phyloP scores from a whole-genome alignment of 2,329 filamentous ascomycete genomes.

The Colletotrichum abscissum region DNA sequence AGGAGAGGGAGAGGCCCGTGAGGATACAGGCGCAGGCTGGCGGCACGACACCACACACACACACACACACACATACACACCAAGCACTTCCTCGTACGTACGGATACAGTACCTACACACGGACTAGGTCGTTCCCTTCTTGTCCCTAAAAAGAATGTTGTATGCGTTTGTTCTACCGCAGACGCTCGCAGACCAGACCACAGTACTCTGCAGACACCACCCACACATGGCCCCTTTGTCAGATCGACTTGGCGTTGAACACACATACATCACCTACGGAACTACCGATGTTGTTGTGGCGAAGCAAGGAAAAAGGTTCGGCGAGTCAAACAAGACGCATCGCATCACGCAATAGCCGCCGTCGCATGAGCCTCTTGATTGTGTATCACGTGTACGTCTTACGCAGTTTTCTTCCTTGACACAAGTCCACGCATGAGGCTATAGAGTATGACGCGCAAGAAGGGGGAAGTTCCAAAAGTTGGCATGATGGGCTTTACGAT shows the following conservation, averaged over 20 bases:
- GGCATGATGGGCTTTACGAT: not conserved
- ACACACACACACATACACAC: not conserved
- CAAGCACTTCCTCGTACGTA: not conserved
- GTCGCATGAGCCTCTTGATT: not conserved
- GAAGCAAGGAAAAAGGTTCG: not conserved
- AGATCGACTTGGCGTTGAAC: not conserved
- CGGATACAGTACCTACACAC: not conserved
- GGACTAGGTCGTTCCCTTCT: not conserved
- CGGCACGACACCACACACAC: too few relatives aligned
- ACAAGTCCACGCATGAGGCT: not conserved
- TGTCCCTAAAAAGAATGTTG: slow-evolving; percentile 10
- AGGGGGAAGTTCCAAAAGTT: not conserved
- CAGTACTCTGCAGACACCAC: not conserved
- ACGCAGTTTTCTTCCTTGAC: not conserved
- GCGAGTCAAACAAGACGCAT: not conserved
- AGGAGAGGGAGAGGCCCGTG: not conserved
- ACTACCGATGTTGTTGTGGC: not conserved
- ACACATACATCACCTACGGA: not conserved
- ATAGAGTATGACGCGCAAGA: not conserved
- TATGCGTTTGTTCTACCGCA: slow-evolving; percentile 6
- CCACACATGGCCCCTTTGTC: not conserved
- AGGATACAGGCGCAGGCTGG: too few relatives aligned
- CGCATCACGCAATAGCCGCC: not conserved
- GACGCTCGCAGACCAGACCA: not conserved
- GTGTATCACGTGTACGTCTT: not conserved